Evolutionary conservation across 2,329 filamentous ascomycete genomes (phyloP), one percentile per base, ranked within the genome.

Genomic region (Biscogniauxia sp.): DNA sequence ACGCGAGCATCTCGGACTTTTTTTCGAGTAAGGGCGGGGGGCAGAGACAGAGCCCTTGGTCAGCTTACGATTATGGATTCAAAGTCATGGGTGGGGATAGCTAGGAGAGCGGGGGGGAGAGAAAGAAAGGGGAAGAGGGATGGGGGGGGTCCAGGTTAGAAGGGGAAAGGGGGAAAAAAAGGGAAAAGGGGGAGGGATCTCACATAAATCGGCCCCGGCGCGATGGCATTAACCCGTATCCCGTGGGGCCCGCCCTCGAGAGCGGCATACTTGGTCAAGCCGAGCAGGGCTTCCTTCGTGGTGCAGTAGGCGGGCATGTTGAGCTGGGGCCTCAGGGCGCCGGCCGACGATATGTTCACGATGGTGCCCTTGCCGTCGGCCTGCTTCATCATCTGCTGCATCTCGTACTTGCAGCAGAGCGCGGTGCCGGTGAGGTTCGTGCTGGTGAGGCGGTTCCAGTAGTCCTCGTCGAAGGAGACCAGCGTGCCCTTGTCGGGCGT

Each of bases 211-310:
- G 63, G 61, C 3, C 65, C 65, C 2, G 66, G 66, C 2, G 70
- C 70, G 53, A 77, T 64, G 2, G 72, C 69, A 53, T 77, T 78
- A 11, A 77, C 72, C 25, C 76, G 66, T 50, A 78, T 76, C 5
- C 70, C 70, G 11, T 65, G 62, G 13, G 65, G 61, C 0, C 71
- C 75, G 13, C 68, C 70, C 59, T 76, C 74, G 28, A 67, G 72
- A 3, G 75, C 70, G 2, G 73, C 75, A 51, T 69, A 66, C 51
- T 79, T 78, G 13, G 78, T 79, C 56, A 81, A 70, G 1, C 77
- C 79, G 5, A 80, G 69, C 3, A 81, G 63, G 1, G 72, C 79
- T 61, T 77, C 79, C 63, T 81, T 81, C 9, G 75, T 72, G 2
- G 73, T 70, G 78, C 28, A 32, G 28, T 32, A 32, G 28, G 28